These are phyloP conservation scores for Candida tibetensis DNA, from an alignment of 805 yeast genomes.

Conservation along the genomic window DNA sequence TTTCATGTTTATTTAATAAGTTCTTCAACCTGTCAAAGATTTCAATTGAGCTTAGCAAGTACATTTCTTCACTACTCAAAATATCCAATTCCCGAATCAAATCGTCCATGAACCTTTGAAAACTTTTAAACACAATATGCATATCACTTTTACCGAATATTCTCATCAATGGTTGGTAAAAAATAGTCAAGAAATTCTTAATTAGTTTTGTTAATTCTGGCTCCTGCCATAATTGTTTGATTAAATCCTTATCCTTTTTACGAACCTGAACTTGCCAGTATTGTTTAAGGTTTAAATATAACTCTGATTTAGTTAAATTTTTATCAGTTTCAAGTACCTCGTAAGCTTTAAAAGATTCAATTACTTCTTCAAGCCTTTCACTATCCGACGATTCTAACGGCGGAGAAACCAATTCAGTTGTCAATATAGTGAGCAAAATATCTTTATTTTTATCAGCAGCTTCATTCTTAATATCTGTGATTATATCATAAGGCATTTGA, in stretches of 20 bases:
- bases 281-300: slow-evolving; percentile 56
- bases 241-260: slow-evolving; percentile 68
- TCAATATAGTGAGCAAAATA: slow-evolving; percentile 23
- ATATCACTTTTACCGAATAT: slow-evolving; percentile 37
- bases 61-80: slow-evolving; percentile 54
- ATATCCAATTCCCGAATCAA: slow-evolving; percentile 66
- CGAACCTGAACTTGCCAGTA: slow-evolving; percentile 63
- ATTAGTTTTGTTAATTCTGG: slow-evolving; percentile 75
- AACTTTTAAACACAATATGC: slow-evolving; percentile 37
- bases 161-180: slow-evolving; percentile 41
- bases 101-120: slow-evolving; percentile 38
- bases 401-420: slow-evolving; percentile 21
- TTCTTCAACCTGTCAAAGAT: slow-evolving; percentile 65
- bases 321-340: slow-evolving; percentile 13
- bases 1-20: slow-evolving; percentile 70
- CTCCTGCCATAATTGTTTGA: slow-evolving; percentile 81
- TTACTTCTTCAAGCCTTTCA: slow-evolving; percentile 9
- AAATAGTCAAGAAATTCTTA: slow-evolving; percentile 58
- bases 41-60: slow-evolving; percentile 48
- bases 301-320: slow-evolving; percentile 18
- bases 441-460: slow-evolving; percentile 15
- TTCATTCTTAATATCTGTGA: slow-evolving; percentile 17
- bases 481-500: slow-evolving; percentile 9
- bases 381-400: slow-evolving; percentile 9
- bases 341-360: slow-evolving; percentile 20